Evolutionary conservation across 768 basidiomycete genomes (phyloP), one percentile per base, ranked within the genome.

Genomic region (Pleurotus ostreatus): DNA sequence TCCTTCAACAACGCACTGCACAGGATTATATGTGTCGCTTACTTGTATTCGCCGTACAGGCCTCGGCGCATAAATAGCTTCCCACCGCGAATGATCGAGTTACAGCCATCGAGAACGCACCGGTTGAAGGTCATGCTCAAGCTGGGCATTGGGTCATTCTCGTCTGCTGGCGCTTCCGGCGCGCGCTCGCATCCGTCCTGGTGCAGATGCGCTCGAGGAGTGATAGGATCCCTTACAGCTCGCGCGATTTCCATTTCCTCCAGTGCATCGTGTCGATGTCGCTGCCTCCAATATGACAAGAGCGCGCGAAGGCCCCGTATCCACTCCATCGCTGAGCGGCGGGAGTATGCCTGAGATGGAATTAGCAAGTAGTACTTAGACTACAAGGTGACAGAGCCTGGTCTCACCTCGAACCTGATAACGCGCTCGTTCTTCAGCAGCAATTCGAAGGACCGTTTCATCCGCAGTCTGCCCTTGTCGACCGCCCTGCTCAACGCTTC

Each of bases 101-200:
- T 81, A 64, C 96, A 98, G 0, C 83, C 85, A 38, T 88, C 82
- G 59, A 95, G 67, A 2, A 88, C 76, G 65, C 96, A 98, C 94
- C 92, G 94, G 62, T 90, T 89, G 77, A 90, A 94, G 45, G 94
- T 68, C 0, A 78, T 74, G 47, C 79, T 74, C 46, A 94, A 71
- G 11, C 82, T 79, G 3, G 84, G 79, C 40, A 83, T 71, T 6
- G 80, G 76, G 8, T 76, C 74, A 20, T 82, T 81, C 13, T 77
- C 71, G 62, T 84, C 78, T 1, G 75, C 70, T 1, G 82, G 79
- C 9, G 78, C 68, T 59, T 83, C 82, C n/a, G 80, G 80, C 20
- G 74, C 72, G 18, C 65, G 61, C 20, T 79, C 74, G 23, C 16
- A 22, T 26, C 74, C 68, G 7, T 75, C 73, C 23, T 70, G 69